These are phyloP conservation scores for Saturnispora zaruensis DNA, from an alignment of 805 yeast genomes.

Conservation along the genomic window DNA sequence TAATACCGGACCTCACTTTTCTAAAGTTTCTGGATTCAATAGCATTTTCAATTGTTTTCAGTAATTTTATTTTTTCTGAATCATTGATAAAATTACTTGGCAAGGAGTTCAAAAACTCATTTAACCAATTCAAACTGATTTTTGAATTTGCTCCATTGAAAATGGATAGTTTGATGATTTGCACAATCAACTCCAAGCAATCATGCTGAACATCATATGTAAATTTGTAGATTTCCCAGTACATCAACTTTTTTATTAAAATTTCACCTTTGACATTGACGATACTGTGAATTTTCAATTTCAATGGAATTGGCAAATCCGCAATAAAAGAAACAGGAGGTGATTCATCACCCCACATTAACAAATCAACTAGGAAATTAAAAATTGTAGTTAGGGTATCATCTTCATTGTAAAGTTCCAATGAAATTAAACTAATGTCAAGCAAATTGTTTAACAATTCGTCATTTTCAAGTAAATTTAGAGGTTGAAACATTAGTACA, in stretches of 20 bases:
- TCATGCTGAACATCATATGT: constrained; percentile 64
- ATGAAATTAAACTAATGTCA: constrained; percentile 49
- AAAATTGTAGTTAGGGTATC: constrained; percentile 65
- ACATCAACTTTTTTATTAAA: constrained; percentile 44
- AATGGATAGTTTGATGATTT: constrained; percentile 46
- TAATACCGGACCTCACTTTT: constrained; percentile 60
- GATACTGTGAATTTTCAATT: constrained; percentile 31
- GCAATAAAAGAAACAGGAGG: constrained; percentile 71
- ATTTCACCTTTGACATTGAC: constrained; percentile 49
- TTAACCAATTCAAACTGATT: constrained; percentile 49
- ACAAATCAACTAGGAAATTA: constrained; percentile 71
- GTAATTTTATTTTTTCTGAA: constrained; percentile 59
- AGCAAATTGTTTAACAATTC: constrained; percentile 44
- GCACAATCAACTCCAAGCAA: constrained; percentile 64
- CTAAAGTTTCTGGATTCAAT: constrained; percentile 62
- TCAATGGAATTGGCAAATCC: constrained; percentile 45
- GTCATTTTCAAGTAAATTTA: constrained; percentile 37
- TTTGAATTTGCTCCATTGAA: constrained; percentile 34
- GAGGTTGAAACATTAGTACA: constrained; percentile 65
- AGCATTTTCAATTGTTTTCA: constrained; percentile 49
- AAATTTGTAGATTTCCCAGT: constrained; percentile 64
- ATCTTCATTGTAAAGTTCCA: constrained; percentile 47
- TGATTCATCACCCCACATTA: constrained; percentile 73
- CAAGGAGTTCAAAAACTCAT: constrained; percentile 41
- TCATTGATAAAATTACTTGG: constrained; percentile 57